A percentile compares a stretch with the other conserved stretches of the same genome.
phyloP scores from a whole-genome alignment of 306 rosid species.

The Crataegus laevigata region DNA sequence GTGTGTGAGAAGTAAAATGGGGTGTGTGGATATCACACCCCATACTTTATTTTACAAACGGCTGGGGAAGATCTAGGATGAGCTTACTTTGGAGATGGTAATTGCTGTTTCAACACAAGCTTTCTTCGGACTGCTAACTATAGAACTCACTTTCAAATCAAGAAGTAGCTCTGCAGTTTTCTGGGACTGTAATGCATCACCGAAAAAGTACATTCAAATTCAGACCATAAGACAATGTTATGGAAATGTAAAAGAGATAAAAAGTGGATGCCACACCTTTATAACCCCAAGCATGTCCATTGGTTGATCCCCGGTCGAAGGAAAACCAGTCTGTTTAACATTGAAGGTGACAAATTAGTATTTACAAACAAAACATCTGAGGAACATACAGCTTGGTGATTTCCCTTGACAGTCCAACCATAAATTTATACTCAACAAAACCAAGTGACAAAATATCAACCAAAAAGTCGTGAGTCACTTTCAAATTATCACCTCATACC shows the following conservation, averaged over 20 bases:
- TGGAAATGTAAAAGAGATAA: background rate
- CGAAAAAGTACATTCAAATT: constrained; percentile 27
- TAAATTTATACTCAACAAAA: background rate
- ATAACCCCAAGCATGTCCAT: constrained; percentile 82
- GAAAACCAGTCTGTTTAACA: constrained; percentile 41
- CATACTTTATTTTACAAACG: background rate
- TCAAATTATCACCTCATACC: constrained; percentile 30
- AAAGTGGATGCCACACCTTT: constrained; percentile 47
- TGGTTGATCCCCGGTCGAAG: constrained; percentile 47
- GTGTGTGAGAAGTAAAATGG: too few relatives aligned
- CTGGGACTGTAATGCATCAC: constrained; percentile 64
- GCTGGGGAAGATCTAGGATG: constrained; percentile 13
- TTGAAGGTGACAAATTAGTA: constrained; percentile 14
- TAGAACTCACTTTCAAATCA: constrained; percentile 62
- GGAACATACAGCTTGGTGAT: background rate
- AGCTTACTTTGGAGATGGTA: constrained; percentile 62
- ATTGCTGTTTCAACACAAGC: constrained; percentile 67
- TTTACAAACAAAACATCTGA: constrained; percentile 16
- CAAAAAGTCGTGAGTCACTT: background rate
- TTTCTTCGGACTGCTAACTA: constrained; percentile 63
- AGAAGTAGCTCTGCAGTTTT: constrained; percentile 86
- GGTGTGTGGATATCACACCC: too few relatives aligned
- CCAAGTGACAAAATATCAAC: background rate
- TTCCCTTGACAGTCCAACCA: background rate
- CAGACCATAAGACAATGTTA: constrained; percentile 12